Conservation (phyloP, 2,329 filamentous ascomycete species). For the Xylaria sp. region DNA sequence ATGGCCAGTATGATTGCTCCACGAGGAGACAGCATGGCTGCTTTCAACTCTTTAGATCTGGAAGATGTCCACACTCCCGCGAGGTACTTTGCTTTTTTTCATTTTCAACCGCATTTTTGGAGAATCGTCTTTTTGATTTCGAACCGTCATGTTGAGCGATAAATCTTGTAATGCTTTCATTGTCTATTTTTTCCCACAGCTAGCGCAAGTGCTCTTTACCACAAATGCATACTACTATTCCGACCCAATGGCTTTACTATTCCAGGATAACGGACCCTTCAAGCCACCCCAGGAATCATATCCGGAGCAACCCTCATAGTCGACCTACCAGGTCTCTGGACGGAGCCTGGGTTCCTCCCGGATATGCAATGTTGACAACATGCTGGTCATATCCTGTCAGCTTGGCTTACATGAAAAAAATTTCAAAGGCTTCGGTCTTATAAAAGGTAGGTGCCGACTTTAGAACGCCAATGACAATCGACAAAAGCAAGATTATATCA, state of each 20-base stretch:
- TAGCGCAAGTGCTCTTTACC: slow-evolving; percentile 44
- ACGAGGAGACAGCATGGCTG: slow-evolving; percentile 62
- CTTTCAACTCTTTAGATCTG: slow-evolving; percentile 65
- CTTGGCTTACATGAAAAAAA: slow-evolving; percentile 47
- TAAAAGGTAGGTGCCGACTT: slow-evolving; percentile 33
- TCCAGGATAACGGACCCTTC: slow-evolving; percentile 30
- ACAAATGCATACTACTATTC: slow-evolving; percentile 18
- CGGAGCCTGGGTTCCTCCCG: slow-evolving; percentile 42
- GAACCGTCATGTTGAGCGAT: slow-evolving; percentile 50
- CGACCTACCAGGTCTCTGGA: slow-evolving; percentile 39
- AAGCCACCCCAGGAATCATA: slow-evolving; percentile 39
- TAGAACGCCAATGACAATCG: slow-evolving; percentile 41
- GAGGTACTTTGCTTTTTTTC: slow-evolving; percentile 68
- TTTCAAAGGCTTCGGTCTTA: slow-evolving; percentile 15
- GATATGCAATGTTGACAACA: slow-evolving; percentile 35
- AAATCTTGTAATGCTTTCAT: slow-evolving; percentile 49
- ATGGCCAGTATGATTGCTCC: slow-evolving; percentile 63
- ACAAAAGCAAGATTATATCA: slow-evolving; percentile 20
- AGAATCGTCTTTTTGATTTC: slow-evolving; percentile 48
- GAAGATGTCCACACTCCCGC: slow-evolving; percentile 69
- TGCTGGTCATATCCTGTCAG: slow-evolving; percentile 45
- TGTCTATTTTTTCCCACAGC: slow-evolving; percentile 37
- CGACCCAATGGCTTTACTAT: slow-evolving; percentile 29
- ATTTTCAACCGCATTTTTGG: slow-evolving; percentile 55
- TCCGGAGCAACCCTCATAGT: slow-evolving; percentile 38